Evolutionary conservation across 148 eudicot species (phyloP).

Genomic region (Vaccinium myrtillus): DNA sequence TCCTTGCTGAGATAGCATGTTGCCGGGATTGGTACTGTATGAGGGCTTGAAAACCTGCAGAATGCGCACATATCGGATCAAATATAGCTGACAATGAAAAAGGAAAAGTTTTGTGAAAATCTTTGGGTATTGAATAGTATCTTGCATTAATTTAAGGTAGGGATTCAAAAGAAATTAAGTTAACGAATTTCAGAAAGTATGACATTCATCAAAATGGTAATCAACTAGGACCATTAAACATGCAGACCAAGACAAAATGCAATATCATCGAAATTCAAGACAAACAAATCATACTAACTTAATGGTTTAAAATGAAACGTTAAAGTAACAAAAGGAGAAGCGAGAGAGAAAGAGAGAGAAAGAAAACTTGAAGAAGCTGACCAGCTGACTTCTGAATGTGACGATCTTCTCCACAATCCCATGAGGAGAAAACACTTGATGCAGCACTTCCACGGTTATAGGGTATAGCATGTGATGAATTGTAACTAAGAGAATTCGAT

Average conservation of each 20-base stretch:
- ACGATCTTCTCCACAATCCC: slow-evolving; percentile 84
- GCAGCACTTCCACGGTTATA: slow-evolving; percentile 85
- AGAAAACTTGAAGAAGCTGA: slow-evolving; percentile 74
- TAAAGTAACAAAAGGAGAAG: slow-evolving; percentile 23
- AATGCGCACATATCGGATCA: not conserved
- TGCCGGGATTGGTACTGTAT: slow-evolving; percentile 72
- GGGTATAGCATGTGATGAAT: slow-evolving; percentile 81
- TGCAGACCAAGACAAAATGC: not conserved
- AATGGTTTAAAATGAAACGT: slow-evolving; percentile 3
- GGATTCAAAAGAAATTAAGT: not conserved
- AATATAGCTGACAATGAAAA: not conserved
- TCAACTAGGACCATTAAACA: not conserved
- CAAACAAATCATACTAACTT: not conserved
- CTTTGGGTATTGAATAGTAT: not conserved
- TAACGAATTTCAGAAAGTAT: not conserved
- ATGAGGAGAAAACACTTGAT: slow-evolving; percentile 86
- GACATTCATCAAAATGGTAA: not conserved
- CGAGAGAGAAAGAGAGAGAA: slow-evolving; percentile 26
- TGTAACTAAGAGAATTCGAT: slow-evolving; percentile 79
- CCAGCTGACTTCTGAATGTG: slow-evolving; percentile 87
- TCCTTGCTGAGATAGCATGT: slow-evolving; percentile 72
- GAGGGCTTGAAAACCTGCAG: slow-evolving; percentile 80
- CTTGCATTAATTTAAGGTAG: not conserved
- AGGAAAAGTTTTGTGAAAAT: not conserved
- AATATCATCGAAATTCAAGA: not conserved